These are phyloP conservation scores for Tetrahymena thermophila DNA, from an alignment of 73 alveolate genomes.

Conservation along the genomic window DNA sequence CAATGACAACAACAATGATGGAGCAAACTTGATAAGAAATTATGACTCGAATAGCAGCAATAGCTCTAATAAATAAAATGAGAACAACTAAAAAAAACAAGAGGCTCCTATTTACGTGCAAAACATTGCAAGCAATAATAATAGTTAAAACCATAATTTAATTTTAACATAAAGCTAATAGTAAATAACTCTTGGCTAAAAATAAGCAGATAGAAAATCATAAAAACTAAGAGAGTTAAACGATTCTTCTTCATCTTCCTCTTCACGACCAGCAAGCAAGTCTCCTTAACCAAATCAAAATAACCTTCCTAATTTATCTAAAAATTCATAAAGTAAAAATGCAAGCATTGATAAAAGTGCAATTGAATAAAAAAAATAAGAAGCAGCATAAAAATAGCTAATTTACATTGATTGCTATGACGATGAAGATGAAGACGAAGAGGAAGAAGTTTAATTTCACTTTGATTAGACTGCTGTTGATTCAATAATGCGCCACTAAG, in stretches of 20 bases:
- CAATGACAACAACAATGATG: neutral
- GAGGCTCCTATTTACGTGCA: neutral
- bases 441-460: neutral
- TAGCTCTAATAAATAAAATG: neutral
- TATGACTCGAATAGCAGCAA: neutral
- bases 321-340: neutral
- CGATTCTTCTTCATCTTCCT: neutral
- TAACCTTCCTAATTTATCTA: neutral
- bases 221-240: neutral
- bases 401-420: neutral
- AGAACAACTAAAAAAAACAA: neutral
- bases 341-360: neutral
- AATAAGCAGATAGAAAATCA: neutral
- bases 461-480: neutral
- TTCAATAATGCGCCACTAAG: neutral
- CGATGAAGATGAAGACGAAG: neutral
- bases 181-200: neutral
- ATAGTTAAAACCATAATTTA: neutral
- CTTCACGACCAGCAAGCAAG: neutral
- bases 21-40: neutral
- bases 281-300: neutral
- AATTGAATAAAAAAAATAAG: neutral
- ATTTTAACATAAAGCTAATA: neutral
- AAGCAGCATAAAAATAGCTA: neutral
- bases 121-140: neutral